A percentile compares a stretch with the other conserved stretches of the same genome.
Evolutionary conservation across 768 basidiomycete species (phyloP).

Genomic region (Trametes cingulata): DNA sequence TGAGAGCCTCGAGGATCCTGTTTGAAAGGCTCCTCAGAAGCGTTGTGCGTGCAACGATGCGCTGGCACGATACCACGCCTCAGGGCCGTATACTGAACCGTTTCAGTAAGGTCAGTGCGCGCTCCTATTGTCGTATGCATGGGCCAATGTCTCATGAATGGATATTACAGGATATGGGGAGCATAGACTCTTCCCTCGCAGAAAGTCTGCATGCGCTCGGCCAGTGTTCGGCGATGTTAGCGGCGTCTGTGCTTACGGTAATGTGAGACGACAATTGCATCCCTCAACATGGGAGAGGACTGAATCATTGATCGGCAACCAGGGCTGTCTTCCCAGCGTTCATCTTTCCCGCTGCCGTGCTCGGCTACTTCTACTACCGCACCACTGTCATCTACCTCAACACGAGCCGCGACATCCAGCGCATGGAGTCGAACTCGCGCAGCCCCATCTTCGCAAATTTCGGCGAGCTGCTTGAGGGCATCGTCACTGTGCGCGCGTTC

Average conservation of each 20-base stretch:
- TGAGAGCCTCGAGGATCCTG: conserved; percentile 38
- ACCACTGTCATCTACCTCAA: conserved; percentile 76
- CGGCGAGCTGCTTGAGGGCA: conserved; percentile 82
- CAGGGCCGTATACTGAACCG: conserved; percentile 87
- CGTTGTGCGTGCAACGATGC: conserved; percentile 83
- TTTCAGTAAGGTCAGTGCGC: conserved; percentile 59
- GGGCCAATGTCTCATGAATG: conserved; percentile 1
- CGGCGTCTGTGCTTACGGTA: conserved; percentile 72
- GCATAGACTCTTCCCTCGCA: conserved; percentile 77
- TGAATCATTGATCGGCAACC: background rate
- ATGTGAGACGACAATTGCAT: conserved; percentile 44
- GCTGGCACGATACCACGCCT: conserved; percentile 83
- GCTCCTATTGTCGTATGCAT: background rate
- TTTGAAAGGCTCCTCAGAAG: conserved; percentile 59
- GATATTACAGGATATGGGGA: conserved; percentile 68
- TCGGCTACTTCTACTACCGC: conserved; percentile 72
- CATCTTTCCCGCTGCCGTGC: conserved; percentile 71
- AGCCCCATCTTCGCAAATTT: conserved; percentile 86
- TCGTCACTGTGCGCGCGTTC: conserved; percentile 91
- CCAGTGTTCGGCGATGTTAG: conserved; percentile 72
- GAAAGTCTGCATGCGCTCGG: conserved; percentile 74
- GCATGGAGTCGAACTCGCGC: conserved; percentile 88
- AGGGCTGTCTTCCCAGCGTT: conserved; percentile 81
- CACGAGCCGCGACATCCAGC: conserved; percentile 79
- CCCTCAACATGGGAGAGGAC: background rate